phyloP scores from a whole-genome alignment of 805 yeast species.

The Suhomyces prunicola region DNA sequence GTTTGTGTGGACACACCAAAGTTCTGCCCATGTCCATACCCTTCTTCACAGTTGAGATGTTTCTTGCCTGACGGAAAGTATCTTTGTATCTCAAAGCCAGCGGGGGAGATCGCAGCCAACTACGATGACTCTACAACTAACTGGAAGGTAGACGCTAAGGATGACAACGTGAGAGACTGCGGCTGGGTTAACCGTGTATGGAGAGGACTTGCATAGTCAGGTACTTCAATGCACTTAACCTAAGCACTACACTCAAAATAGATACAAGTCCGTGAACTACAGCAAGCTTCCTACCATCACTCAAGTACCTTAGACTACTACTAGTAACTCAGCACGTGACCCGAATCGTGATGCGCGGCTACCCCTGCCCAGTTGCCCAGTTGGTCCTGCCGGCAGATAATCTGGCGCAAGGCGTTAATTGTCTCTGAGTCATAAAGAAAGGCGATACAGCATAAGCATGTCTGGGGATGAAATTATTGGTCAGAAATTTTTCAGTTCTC shows the following conservation, averaged over 20 bases:
- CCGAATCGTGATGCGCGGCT: background rate
- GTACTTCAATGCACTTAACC: no score
- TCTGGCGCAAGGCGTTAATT: background rate
- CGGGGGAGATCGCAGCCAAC: conserved; percentile 31
- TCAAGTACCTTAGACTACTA: background rate
- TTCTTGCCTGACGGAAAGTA: conserved; percentile 64
- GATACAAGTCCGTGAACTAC: background rate
- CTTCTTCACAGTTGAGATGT: conserved; percentile 82
- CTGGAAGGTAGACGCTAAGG: conserved; percentile 47
- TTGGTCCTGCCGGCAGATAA: conserved; percentile 1
- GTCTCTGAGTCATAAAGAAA: conserved; percentile 1
- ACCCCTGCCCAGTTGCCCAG: background rate
- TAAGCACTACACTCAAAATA: background rate
- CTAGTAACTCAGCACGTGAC: background rate
- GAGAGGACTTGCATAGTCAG: conserved; percentile 38
- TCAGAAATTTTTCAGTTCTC: background rate
- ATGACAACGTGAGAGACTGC: conserved; percentile 67
- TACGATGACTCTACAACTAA: conserved; percentile 43
- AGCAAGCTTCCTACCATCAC: background rate
- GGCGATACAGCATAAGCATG: conserved; percentile 1
- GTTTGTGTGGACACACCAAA: conserved; percentile 66
- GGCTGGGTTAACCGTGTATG: conserved; percentile 78
- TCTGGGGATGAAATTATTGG: conserved; percentile 1
- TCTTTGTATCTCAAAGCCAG: conserved; percentile 83
- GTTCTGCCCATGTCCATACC: conserved; percentile 90